Evolutionary conservation across 2,329 filamentous ascomycete species (phyloP).

Genomic region (Dryadomyces quercus-mongolicae): DNA sequence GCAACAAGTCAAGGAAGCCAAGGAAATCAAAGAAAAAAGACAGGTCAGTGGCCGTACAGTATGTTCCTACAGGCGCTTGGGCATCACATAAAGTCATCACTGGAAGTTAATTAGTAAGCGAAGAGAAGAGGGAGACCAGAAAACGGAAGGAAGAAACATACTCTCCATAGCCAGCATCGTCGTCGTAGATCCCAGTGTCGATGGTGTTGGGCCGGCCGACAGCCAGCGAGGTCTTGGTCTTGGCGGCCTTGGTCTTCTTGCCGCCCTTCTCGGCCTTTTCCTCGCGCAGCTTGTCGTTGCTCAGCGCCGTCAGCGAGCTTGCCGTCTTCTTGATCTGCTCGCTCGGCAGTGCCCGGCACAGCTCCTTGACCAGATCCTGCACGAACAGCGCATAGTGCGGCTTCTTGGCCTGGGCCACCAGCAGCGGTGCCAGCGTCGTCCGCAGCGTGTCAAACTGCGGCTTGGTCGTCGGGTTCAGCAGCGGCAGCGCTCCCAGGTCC

Average conservation of each 20-base stretch:
- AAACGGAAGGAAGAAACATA: slow-evolving; percentile 22
- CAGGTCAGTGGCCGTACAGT: not conserved
- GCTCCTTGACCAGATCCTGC: slow-evolving; percentile 79
- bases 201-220: slow-evolving; percentile 47
- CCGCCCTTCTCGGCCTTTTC: slow-evolving; percentile 93
- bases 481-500: slow-evolving; percentile 64
- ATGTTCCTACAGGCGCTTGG: not conserved
- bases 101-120: slow-evolving; percentile 18
- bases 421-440: slow-evolving; percentile 65
- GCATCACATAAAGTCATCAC: slow-evolving; percentile 63
- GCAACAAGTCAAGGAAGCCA: not conserved
- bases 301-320: slow-evolving; percentile 72
- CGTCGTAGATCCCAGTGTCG: slow-evolving; percentile 65
- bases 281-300: slow-evolving; percentile 98
- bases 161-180: slow-evolving; percentile 58
- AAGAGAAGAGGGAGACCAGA: not conserved
- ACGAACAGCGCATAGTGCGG: slow-evolving; percentile 82
- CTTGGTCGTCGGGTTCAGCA: slow-evolving; percentile 88
- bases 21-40: not conserved
- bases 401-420: slow-evolving; percentile 69
- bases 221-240: slow-evolving; percentile 81
- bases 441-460: slow-evolving; percentile 72
- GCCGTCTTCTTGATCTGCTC: slow-evolving; percentile 96
- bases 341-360: slow-evolving; percentile 77
- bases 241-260: slow-evolving; percentile 95